Percentiles rank a stretch among this genome's conserved stretches.
These are phyloP conservation scores for Coemansia sp. DNA, from an alignment of 192 early-diverging fungal species.

Conservation along the genomic window DNA sequence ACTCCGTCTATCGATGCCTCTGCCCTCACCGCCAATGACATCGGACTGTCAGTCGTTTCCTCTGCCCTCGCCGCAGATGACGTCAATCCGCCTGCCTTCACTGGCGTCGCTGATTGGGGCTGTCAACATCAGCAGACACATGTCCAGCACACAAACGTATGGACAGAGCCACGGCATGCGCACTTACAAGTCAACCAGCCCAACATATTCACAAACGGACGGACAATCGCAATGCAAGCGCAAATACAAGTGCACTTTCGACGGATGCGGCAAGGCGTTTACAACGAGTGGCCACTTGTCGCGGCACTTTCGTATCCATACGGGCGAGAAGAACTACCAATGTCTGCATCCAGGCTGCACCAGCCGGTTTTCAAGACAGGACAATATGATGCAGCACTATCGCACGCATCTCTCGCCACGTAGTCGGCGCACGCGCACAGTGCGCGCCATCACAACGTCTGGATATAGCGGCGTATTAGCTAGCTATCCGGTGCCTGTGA, in stretches of 20 bases:
- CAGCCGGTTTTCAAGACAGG: constrained; percentile 75
- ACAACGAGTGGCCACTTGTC: constrained; percentile 85
- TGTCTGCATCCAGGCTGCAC: constrained; percentile 70
- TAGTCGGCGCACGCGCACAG: constrained; percentile 50
- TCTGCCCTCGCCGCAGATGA: constrained; percentile 26
- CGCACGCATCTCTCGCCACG: constrained; percentile 75
- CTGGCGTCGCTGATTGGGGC: constrained; percentile 39
- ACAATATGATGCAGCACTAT: constrained; percentile 89
- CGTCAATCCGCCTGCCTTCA: constrained; percentile 33
- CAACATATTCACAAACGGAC: constrained; percentile 18
- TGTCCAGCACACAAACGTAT: not conserved
- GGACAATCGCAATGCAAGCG: constrained; percentile 57
- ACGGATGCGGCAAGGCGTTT: constrained; percentile 73
- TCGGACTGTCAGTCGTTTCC: constrained; percentile 29
- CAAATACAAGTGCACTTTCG: constrained; percentile 68
- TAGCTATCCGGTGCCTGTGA: not conserved
- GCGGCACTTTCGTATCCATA: constrained; percentile 79
- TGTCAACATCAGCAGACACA: constrained; percentile 4
- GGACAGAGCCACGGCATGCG: not conserved
- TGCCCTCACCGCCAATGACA: constrained; percentile 25
- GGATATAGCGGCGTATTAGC: constrained; percentile 5
- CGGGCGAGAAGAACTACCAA: constrained; percentile 75
- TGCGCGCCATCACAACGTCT: constrained; percentile 2
- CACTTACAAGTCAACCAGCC: constrained; percentile 5
- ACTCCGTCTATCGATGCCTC: constrained; percentile 26